Base-by-base conservation (phyloP, 1,139 yeast genomes). In the Pichia sp. region DNA sequence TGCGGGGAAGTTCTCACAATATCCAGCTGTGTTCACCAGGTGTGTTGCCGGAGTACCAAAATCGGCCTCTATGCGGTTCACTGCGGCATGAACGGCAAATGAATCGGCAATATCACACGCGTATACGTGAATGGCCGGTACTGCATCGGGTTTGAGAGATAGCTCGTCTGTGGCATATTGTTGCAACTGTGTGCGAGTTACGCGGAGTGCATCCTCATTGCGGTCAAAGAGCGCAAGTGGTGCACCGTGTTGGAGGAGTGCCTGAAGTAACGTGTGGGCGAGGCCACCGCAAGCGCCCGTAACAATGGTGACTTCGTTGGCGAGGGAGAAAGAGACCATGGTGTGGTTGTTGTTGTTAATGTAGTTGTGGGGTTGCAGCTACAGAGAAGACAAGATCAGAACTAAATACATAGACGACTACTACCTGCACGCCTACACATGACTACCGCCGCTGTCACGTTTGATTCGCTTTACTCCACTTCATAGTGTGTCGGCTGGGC, bases 231-330 rank as follows among this genome's bases (percentile, higher is more conserved):
- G 66, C n/a, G 93, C 93, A 31, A 83, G 64, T 14, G 80, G 80
- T 5, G 86, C 82, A 33, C 81, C 82, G 54, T 77, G 81, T 6
- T 83, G 81, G 22, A 78, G 56, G 34, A 79, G 60, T 8, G 84
- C 83, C 50, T 79, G 71, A 33, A 79, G 64, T 34, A 82, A 58
- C 14, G 81, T 76, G 22, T 77, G 63, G 3, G 87, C 80, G 49
- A 83, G 65, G 16, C 93, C 93, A 35, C 93, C 93, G 22, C 87
- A 78, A 14, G 93, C 94, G 35, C 94, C 94, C 23, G 93, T 83
- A 47, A 83, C 62, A 37, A 83, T 68, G 30, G 85, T 86, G 40
- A 81, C 65, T 58, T 78, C 75, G 38, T 83, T 58, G 3, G 12
- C 21, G 7, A 2, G 11, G 5, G 13, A n/a, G 16, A 15, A 26